Evolutionary conservation across 2,329 filamentous ascomycete species (phyloP), one percentile per base, ranked within the genome.

Genomic region (Rutstroemia sydowiana): DNA sequence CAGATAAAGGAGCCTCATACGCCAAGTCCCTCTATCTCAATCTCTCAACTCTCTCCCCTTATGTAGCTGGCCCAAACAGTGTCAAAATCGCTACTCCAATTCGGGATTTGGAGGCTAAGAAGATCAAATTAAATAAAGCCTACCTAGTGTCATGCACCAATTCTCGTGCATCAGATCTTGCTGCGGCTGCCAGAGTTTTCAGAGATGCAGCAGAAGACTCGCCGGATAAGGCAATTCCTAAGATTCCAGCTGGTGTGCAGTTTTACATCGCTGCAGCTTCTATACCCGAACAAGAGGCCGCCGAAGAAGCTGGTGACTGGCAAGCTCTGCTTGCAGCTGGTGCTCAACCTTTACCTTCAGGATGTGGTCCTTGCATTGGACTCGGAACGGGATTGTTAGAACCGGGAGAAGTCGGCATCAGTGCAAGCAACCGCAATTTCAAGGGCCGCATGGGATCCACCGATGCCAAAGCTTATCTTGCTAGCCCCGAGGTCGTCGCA

Each of bases 131-230:
- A 20, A 72, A 96, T 72, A 89, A 87, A 65, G 90, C 88, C 0
- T 96, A 95, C 66, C 74, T 96, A 0, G 85, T 96, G 0, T 90
- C 85, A 0, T 97, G 92, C 73, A 97, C 92, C 5, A 96, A 96
- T 70, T 84, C 81, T 0, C 77, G 92, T 45, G 79, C 82, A 9
- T 90, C 87, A 0, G 92, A 97, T 66, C 74, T 97, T 13, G 82
- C 82, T 0, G 83, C 86, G 0, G 92, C 92, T 1, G 91, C 90
- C 1, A 79, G 78, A 42, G 91, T 97, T 2, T 95, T 97, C 76
- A 82, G 80, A 51, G 85, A 92, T 36, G 88, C 87, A 1, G 80
- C 85, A 0, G 67, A 71, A 48, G 73, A 73, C 43, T 78, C 81
- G 51, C 74, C 73, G 21, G 86, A 82, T 13, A 73, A 76, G 51